Conservation (phyloP, 1,284 basidiomycete species). For the Vanrija pseudolonga region DNA sequence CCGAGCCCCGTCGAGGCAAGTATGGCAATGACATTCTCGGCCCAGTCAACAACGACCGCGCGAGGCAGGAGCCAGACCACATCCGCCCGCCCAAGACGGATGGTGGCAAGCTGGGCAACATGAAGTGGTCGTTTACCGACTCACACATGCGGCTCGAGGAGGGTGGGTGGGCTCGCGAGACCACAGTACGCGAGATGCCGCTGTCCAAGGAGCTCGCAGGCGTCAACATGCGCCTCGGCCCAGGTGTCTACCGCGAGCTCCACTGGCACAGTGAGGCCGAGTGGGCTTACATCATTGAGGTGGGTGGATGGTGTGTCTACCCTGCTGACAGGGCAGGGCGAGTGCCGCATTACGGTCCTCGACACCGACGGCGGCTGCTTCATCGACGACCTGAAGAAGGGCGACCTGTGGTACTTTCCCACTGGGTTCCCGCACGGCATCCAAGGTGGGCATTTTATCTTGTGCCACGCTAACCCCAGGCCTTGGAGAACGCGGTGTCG, state of each 20-base stretch:
- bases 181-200: slow-evolving; percentile 58
- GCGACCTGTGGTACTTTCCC: slow-evolving; percentile 66
- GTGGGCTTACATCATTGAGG: slow-evolving; percentile 40
- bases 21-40: slow-evolving; percentile 59
- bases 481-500: slow-evolving; percentile 54
- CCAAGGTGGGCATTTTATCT: slow-evolving; percentile 60
- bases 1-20: slow-evolving; percentile 48
- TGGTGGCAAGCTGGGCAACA: slow-evolving; percentile 59
- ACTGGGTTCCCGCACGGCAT: slow-evolving; percentile 57
- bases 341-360: slow-evolving; percentile 61
- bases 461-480: slow-evolving; percentile 8
- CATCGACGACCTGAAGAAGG: slow-evolving; percentile 42
- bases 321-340: slow-evolving; percentile 52
- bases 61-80: slow-evolving; percentile 55
- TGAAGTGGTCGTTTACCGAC: slow-evolving; percentile 67
- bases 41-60: slow-evolving; percentile 58
- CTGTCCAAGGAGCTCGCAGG: slow-evolving; percentile 61
- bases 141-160: slow-evolving; percentile 66
- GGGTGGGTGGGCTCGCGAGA: slow-evolving; percentile 62
- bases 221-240: slow-evolving; percentile 66
- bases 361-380: slow-evolving; percentile 62
- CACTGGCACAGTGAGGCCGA: slow-evolving; percentile 70
- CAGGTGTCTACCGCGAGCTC: slow-evolving; percentile 62
- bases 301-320: slow-evolving; percentile 6
- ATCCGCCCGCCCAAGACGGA: slow-evolving; percentile 66